phyloP scores from a whole-genome alignment of 2,329 filamentous ascomycete genomes.

The Celoporthe dispersa region DNA sequence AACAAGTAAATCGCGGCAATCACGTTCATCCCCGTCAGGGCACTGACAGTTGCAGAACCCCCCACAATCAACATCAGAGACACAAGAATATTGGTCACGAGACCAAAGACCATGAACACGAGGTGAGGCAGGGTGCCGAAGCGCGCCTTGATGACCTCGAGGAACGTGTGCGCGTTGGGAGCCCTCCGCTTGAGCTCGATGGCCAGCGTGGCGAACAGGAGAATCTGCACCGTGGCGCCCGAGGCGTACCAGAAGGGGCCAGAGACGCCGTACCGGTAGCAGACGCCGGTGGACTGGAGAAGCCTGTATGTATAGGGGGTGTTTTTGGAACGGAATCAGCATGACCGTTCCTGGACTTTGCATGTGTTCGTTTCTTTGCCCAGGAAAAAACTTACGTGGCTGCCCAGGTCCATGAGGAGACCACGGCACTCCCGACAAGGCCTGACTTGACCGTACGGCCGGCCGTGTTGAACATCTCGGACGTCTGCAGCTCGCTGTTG shows the following conservation, averaged over 20 bases:
- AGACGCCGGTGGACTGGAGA: slow-evolving; percentile 78
- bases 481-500: slow-evolving; percentile 76
- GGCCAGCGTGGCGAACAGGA: slow-evolving; percentile 87
- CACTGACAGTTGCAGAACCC: slow-evolving; percentile 72
- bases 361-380: neutral
- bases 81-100: slow-evolving; percentile 85
- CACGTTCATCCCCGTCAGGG: slow-evolving; percentile 75
- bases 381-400: slow-evolving; percentile 67
- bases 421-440: slow-evolving; percentile 85
- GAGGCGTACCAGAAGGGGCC: slow-evolving; percentile 66
- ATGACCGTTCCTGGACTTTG: neutral
- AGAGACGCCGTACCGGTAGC: slow-evolving; percentile 76
- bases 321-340: neutral
- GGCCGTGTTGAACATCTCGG: slow-evolving; percentile 90
- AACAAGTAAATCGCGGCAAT: slow-evolving; percentile 84
- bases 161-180: slow-evolving; percentile 83
- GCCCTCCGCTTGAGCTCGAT: slow-evolving; percentile 88
- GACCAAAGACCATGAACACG: slow-evolving; percentile 80
- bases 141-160: slow-evolving; percentile 81
- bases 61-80: slow-evolving; percentile 89
- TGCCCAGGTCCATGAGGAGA: slow-evolving; percentile 92
- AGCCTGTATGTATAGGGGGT: slow-evolving; percentile 49
- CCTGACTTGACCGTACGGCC: slow-evolving; percentile 88
- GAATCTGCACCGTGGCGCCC: slow-evolving; percentile 83
- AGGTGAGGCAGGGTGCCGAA: slow-evolving; percentile 75